Evolutionary conservation across 345 rosid genomes (phyloP).

Genomic region (Gossypium stocksii): DNA sequence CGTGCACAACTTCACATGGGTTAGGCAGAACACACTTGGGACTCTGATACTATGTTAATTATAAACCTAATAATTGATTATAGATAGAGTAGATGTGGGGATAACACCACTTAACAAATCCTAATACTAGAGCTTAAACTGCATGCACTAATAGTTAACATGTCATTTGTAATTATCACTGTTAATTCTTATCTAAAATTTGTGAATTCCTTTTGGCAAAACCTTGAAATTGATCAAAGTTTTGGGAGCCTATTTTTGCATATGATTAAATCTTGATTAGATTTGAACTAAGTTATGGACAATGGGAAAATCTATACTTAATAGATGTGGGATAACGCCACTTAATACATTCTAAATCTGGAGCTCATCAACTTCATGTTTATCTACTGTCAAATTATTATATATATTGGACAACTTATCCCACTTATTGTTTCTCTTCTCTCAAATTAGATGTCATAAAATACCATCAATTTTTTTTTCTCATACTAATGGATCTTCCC

Average conservation of each 20-base stretch:
- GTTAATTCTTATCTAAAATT: neutral
- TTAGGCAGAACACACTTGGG: too few species aligned
- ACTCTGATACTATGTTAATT: too few species aligned
- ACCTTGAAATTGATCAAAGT: neutral
- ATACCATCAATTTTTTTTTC: neutral
- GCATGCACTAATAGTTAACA: neutral
- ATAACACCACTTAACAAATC: too few species aligned
- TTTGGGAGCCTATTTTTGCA: neutral
- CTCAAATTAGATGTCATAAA: neutral
- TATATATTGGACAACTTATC: neutral
- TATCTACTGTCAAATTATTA: neutral
- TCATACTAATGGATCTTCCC: neutral
- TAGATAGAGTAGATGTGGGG: too few species aligned
- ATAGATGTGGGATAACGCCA: too few species aligned
- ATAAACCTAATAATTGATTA: too few species aligned
- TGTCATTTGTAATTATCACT: neutral
- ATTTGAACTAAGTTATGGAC: too few species aligned
- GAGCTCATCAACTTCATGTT: neutral
- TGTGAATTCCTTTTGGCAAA: neutral
- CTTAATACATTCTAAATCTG: too few species aligned
- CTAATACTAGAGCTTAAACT: too few species aligned
- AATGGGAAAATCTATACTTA: too few species aligned
- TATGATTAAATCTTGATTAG: neutral
- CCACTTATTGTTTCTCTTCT: neutral
- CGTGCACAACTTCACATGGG: too few species aligned